These are phyloP conservation scores for Camellia sinensis DNA, from an alignment of 148 eudicot genomes.

Conservation along the genomic window DNA sequence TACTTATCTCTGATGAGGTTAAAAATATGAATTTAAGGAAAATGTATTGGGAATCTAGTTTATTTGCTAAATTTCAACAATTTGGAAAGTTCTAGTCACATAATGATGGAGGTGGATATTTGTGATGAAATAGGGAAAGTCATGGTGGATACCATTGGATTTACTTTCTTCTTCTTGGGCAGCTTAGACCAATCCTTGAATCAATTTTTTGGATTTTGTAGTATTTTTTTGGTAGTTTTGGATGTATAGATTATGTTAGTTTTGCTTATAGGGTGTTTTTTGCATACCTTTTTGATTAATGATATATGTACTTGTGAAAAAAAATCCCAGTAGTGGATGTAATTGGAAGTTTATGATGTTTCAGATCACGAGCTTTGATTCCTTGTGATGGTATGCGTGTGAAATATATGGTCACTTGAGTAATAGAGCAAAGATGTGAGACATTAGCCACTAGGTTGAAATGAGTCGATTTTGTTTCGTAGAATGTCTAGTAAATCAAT, in stretches of 20 bases:
- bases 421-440: slow-evolving; percentile 2
- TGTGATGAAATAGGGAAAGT: not conserved
- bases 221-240: no score
- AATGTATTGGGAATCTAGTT: not conserved
- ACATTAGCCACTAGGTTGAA: not conserved
- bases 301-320: no score
- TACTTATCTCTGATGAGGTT: not conserved
- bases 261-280: no score
- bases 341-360: slow-evolving; percentile 2
- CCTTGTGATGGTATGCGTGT: not conserved
- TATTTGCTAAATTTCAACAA: not conserved
- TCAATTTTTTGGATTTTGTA: no score
- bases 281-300: no score
- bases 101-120: not conserved
- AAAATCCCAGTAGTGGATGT: not conserved
- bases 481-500: not conserved
- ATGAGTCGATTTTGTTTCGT: not conserved
- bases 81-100: not conserved
- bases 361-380: not conserved
- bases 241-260: no score
- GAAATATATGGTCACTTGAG: not conserved
- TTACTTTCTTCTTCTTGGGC: not conserved
- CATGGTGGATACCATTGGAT: not conserved
- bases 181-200: no score
- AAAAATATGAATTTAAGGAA: not conserved